Evolutionary conservation across 2,329 filamentous ascomycete genomes (phyloP).

Genomic region (Ascochyta pisi): DNA sequence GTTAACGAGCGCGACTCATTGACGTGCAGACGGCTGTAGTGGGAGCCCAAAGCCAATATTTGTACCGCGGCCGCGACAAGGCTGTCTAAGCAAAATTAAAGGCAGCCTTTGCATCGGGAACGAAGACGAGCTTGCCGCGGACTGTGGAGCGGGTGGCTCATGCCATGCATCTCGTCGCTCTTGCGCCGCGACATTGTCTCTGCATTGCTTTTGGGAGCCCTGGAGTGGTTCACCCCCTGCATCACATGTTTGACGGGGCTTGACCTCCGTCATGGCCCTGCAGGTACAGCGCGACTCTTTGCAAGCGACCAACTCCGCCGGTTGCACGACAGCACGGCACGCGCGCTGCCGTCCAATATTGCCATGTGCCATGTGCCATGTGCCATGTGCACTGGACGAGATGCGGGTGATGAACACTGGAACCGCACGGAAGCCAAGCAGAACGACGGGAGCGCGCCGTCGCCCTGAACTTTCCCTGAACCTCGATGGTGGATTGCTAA

Average conservation of each 20-base stretch:
- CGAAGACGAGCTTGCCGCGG: constrained; percentile 1
- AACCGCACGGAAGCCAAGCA: constrained; percentile 26
- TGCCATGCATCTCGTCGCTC: constrained; percentile 1
- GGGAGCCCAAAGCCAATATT: constrained; percentile 19
- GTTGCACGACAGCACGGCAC: constrained; percentile 20
- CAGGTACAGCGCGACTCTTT: constrained; percentile 11
- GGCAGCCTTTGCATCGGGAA: constrained; percentile 1
- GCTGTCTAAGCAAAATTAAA: constrained; percentile 5
- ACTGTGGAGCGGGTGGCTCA: constrained; percentile 11
- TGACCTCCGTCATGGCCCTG: constrained; percentile 15
- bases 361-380: background rate
- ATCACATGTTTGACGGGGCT: constrained; percentile 7
- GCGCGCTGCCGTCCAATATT: constrained; percentile 16
- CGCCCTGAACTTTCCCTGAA: constrained; percentile 26
- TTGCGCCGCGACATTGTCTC: constrained; percentile 12
- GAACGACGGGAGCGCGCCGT: constrained; percentile 32
- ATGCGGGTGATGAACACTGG: constrained; percentile 30
- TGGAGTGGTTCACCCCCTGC: constrained; percentile 16
- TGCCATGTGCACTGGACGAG: constrained; percentile 15
- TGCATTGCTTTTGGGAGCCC: constrained; percentile 9
- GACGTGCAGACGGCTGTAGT: constrained; percentile 18
- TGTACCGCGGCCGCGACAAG: constrained; percentile 9
- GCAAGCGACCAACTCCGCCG: constrained; percentile 6
- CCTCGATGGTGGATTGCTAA: constrained; percentile 22
- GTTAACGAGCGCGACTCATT: constrained; percentile 15